A percentile compares a stretch with the other conserved stretches of the same genome.
These are phyloP conservation scores for Vitis cinerea DNA, from an alignment of 164 flowering plant genomes.

Conservation along the genomic window DNA sequence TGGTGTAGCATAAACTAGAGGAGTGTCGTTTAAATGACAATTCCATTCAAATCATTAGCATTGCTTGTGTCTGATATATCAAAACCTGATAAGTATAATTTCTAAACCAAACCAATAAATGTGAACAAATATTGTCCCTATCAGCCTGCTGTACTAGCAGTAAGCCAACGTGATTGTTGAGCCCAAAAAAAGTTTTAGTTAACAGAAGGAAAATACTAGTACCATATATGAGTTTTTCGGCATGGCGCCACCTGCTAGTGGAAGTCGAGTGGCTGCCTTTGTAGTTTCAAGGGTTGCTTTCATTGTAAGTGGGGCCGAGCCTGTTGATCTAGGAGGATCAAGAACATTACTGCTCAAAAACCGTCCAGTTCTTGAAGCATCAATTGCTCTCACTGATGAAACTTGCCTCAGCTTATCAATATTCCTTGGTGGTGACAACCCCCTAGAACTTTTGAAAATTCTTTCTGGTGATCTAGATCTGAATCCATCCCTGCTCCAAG, in stretches of 20 bases:
- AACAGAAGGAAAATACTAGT: not conserved
- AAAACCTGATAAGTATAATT: no score
- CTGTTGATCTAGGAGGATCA: conserved; percentile 15
- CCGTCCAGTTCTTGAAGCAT: conserved; percentile 20
- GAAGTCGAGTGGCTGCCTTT: conserved; percentile 12
- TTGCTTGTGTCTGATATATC: no score
- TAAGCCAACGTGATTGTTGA: not conserved
- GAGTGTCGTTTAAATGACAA: no score
- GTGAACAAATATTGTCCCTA: not conserved
- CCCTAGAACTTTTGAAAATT: conserved; percentile 8
- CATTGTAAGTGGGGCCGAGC: conserved; percentile 13
- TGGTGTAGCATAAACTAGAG: no score
- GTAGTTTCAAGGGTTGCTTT: conserved; percentile 14
- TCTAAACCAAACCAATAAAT: not conserved
- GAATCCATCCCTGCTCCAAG: conserved; percentile 10
- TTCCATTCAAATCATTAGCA: no score
- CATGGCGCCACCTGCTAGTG: conserved; percentile 15
- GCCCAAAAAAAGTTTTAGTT: not conserved
- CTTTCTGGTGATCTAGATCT: conserved; percentile 31
- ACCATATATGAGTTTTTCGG: conserved; percentile 20
- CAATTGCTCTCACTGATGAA: conserved; percentile 16
- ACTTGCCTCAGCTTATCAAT: conserved; percentile 15
- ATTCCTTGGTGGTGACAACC: conserved; percentile 25
- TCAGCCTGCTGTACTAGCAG: not conserved
- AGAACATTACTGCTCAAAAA: conserved; percentile 9